A percentile compares a stretch with the other conserved stretches of the same genome.
phyloP scores from a whole-genome alignment of 192 early-diverging fungal genomes.

The Dissophora ornata region DNA sequence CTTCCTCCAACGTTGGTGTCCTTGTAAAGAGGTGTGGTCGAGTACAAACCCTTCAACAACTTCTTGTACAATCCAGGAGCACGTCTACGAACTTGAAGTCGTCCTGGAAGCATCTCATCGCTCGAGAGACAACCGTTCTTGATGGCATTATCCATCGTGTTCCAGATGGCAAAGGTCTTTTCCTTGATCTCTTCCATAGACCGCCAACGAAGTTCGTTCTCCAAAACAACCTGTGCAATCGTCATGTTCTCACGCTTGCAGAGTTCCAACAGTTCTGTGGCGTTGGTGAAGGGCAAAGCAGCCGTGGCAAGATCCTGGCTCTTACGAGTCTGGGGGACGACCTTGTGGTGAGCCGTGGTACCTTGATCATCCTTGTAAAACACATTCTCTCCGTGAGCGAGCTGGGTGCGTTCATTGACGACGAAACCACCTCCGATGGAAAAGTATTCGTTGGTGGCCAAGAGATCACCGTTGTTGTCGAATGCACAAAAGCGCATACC shows the following conservation, averaged over 20 bases:
- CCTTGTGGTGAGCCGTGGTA: slow-evolving; percentile 41
- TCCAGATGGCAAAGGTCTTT: slow-evolving; percentile 85
- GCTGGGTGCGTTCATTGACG: slow-evolving; percentile 88
- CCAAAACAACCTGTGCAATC: slow-evolving; percentile 96
- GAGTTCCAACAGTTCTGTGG: slow-evolving; percentile 79
- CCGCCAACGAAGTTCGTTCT: slow-evolving; percentile 94
- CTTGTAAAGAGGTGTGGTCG: slow-evolving; percentile 50
- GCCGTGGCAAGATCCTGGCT: slow-evolving; percentile 81
- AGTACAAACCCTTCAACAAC: slow-evolving; percentile 81
- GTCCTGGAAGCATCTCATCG: slow-evolving; percentile 79
- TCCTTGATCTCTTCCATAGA: slow-evolving; percentile 82
- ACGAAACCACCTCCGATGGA: slow-evolving; percentile 97
- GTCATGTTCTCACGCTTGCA: slow-evolving; percentile 86
- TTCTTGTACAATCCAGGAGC: slow-evolving; percentile 90
- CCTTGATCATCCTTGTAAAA: slow-evolving; percentile 60
- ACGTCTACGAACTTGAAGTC: slow-evolving; percentile 82
- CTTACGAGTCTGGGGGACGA: slow-evolving; percentile 62
- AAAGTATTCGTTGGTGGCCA: slow-evolving; percentile 95
- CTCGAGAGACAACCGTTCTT: slow-evolving; percentile 76
- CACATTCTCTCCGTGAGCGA: slow-evolving; percentile 73
- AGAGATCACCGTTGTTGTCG: slow-evolving; percentile 79
- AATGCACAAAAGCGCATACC: slow-evolving; percentile 95
- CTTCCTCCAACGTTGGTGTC: slow-evolving; percentile 7
- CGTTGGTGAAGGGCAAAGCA: slow-evolving; percentile 86
- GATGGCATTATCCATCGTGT: slow-evolving; percentile 92